A percentile compares a stretch with the other conserved stretches of the same genome.
These are phyloP conservation scores for Thelephora ganbajun DNA, from an alignment of 768 basidiomycete species.

Conservation along the genomic window DNA sequence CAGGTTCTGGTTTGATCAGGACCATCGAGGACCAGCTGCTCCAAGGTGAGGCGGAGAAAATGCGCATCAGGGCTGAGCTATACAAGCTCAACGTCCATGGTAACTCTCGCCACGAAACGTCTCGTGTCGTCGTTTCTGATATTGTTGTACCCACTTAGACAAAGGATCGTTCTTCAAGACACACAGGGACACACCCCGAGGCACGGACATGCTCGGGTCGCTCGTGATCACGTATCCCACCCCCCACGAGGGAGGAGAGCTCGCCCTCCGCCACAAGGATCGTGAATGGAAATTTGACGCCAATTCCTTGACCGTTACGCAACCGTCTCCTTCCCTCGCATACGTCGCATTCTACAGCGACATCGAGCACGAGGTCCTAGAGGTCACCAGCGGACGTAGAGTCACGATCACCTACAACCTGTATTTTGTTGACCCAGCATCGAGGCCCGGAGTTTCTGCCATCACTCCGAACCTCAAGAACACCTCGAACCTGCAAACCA, in stretches of 20 bases:
- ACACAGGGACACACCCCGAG: slow-evolving; percentile 34
- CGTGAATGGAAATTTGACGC: slow-evolving; percentile 26
- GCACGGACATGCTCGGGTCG: slow-evolving; percentile 33
- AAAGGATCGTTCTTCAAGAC: slow-evolving; percentile 34
- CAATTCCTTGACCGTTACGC: slow-evolving; percentile 10
- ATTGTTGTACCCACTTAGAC: slow-evolving; percentile 12
- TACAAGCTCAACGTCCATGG: slow-evolving; percentile 36
- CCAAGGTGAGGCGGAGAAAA: slow-evolving; percentile 9
- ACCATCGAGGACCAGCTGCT: slow-evolving; percentile 12
- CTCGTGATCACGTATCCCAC: slow-evolving; percentile 38
- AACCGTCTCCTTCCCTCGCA: slow-evolving; percentile 12
- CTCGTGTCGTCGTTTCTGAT: not conserved
- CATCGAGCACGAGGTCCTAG: slow-evolving; percentile 31
- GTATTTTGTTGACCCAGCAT: slow-evolving; percentile 8
- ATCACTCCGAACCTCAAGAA: not conserved
- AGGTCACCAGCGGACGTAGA: slow-evolving; percentile 26
- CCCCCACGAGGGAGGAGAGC: slow-evolving; percentile 28
- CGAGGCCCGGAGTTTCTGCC: not conserved
- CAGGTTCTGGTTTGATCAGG: slow-evolving; percentile 15
- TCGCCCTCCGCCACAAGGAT: slow-evolving; percentile 17
- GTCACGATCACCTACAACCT: slow-evolving; percentile 33
- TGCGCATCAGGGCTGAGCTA: slow-evolving; percentile 18
- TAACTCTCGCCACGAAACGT: slow-evolving; percentile 11
- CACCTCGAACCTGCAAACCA: not conserved
- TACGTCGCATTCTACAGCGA: slow-evolving; percentile 32